Evolutionary conservation across 2,329 filamentous ascomycete genomes (phyloP).

Genomic region (Fusarium sp.): DNA sequence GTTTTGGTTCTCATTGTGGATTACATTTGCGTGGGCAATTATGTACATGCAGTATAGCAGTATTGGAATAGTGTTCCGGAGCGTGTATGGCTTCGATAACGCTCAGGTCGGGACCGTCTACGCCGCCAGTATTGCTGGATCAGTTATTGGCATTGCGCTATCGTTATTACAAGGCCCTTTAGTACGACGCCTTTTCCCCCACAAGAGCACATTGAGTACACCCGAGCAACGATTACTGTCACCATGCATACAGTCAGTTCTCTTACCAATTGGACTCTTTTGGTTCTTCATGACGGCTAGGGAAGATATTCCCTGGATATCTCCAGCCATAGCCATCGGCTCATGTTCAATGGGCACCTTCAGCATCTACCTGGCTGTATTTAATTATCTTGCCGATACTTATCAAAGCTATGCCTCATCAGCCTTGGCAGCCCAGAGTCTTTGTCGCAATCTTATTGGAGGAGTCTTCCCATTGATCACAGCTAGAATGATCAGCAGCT

Average conservation of each 20-base stretch:
- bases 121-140: constrained; percentile 55
- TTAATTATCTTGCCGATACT: constrained; percentile 93
- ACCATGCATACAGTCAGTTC: constrained; percentile 70
- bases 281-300: constrained; percentile 76
- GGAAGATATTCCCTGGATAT: constrained; percentile 69
- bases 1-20: constrained; percentile 77
- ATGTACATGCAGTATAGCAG: constrained; percentile 71
- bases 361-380: constrained; percentile 76
- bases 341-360: constrained; percentile 77
- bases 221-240: constrained; percentile 75
- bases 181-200: constrained; percentile 61
- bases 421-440: constrained; percentile 88
- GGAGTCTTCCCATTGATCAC: constrained; percentile 85
- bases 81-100: constrained; percentile 70
- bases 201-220: constrained; percentile 31
- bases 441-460: constrained; percentile 85
- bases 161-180: constrained; percentile 69
- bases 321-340: constrained; percentile 70
- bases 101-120: constrained; percentile 74
- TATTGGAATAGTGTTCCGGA: constrained; percentile 75
- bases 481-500: constrained; percentile 74
- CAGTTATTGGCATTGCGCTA: constrained; percentile 64
- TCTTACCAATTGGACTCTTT: constrained; percentile 75
- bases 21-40: constrained; percentile 77
- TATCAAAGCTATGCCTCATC: constrained; percentile 89